These are phyloP conservation scores for Rutstroemia sp. DNA, from an alignment of 2,329 filamentous ascomycete genomes.

Conservation along the genomic window DNA sequence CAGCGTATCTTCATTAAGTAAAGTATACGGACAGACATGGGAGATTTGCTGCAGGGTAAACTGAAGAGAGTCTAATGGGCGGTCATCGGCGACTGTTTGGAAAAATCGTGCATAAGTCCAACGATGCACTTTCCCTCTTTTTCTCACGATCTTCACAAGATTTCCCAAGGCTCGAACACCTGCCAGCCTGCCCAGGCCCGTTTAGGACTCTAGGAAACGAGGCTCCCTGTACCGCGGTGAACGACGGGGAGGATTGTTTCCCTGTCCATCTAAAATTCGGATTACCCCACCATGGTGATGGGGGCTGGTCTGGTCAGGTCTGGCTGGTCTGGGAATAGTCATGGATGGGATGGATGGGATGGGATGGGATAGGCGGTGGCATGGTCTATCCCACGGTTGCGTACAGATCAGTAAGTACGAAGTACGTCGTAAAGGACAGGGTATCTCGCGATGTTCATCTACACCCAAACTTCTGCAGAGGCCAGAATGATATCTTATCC, in stretches of 20 bases:
- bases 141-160: constrained; percentile 2
- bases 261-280: constrained; percentile 1
- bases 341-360: neutral
- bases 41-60: neutral
- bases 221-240: constrained; percentile 1
- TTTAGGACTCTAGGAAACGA: neutral
- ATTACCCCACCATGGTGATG: constrained; percentile 4
- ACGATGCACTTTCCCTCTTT: neutral
- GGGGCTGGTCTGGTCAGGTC: neutral
- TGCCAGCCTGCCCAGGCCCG: no score
- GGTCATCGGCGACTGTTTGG: constrained; percentile 3
- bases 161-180: no score
- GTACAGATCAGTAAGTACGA: neutral
- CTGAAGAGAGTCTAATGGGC: neutral
- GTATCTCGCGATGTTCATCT: neutral
- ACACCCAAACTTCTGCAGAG: neutral
- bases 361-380: neutral
- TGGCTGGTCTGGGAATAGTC: neutral
- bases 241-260: neutral
- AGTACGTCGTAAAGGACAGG: neutral
- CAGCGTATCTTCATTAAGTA: neutral
- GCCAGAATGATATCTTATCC: no score
- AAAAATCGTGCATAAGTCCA: neutral
- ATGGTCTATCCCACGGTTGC: neutral
- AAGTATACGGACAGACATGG: neutral